Evolutionary conservation across 805 yeast genomes (phyloP).

Genomic region (Pichia kluyveri): DNA sequence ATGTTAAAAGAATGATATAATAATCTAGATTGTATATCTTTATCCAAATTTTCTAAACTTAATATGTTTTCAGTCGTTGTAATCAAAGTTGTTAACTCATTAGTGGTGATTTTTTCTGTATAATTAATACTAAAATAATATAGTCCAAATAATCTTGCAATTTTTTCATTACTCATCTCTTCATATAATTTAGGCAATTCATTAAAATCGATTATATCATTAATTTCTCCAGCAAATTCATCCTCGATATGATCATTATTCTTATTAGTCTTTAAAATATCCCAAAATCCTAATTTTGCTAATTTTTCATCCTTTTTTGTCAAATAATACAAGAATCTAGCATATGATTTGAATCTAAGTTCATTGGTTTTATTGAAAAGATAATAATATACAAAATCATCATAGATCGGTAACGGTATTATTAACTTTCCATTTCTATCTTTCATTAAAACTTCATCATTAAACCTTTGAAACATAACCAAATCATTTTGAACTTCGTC

Average conservation of each 20-base stretch:
- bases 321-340: constrained; percentile 1
- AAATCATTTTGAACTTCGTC: not conserved
- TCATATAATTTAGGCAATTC: not conserved
- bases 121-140: not conserved
- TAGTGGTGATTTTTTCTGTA: not conserved
- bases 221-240: not conserved
- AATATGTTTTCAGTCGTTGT: constrained; percentile 4
- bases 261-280: not conserved
- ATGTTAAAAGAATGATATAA: constrained; percentile 7
- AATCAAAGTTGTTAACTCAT: constrained; percentile 4
- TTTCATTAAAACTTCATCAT: not conserved
- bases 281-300: constrained; percentile 8
- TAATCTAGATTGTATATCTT: constrained; percentile 2
- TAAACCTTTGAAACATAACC: not conserved
- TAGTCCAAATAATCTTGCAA: constrained; percentile 1
- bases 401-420: not conserved
- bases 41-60: not conserved
- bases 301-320: not conserved
- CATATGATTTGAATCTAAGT: not conserved
- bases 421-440: not conserved
- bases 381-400: constrained; percentile 3
- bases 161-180: not conserved
- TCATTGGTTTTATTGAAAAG: not conserved
- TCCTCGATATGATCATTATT: not conserved
- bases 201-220: not conserved